Evolutionary conservation across 2,329 filamentous ascomycete genomes (phyloP), one percentile per base, ranked within the genome.

Genomic region (Fonsecaea monophora): DNA sequence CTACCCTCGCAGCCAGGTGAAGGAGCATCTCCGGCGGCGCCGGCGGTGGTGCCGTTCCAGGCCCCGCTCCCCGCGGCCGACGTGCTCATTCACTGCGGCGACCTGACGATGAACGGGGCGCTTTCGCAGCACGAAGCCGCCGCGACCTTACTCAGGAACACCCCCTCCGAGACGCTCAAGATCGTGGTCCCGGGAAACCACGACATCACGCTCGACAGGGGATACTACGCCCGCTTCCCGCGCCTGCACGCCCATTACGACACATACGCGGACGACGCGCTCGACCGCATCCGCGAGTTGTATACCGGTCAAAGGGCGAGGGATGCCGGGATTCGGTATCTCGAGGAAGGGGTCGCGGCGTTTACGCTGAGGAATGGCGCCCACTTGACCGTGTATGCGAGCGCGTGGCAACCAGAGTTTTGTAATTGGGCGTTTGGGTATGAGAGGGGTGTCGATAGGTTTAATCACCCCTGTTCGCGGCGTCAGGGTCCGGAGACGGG

Each of bases 171-270:
- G 1, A 81, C 86, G 1, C 81, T 89, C 4, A 89, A 89, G 72
- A 78, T 89, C 30, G 83, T 89, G 21, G 88, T 89, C 66, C 83
- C 87, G 0, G 87, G 87, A 0, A 89, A 89, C 72, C 87, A 89
- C 75, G 87, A 89, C 72, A 78, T 87, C 53, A 84, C 82, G 3
- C 79, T 89, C 0, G 86, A 89, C 68, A 77, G 79, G 45, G 74
- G 76, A 0, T 85, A 83, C 73, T 86, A 84, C 71, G 54, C 59
- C 4, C 67, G 72, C n/a, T 77, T 76, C 53, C 60, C 38, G 18
- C 45, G 34, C 32, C 70, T 75, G 18, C 78, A 80, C 62, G 71
- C 71, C 65, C 30, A 60, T 61, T 21, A 66, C 13, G 64, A 61
- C 66, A 75, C 64, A 58, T 73, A 67, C 56, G 72, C 60, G 67